Percentiles rank a stretch among this genome's conserved stretches.
Evolutionary conservation across 495 filamentous ascomycete species (phyloP).

Genomic region (Aspergillus funiculosus): DNA sequence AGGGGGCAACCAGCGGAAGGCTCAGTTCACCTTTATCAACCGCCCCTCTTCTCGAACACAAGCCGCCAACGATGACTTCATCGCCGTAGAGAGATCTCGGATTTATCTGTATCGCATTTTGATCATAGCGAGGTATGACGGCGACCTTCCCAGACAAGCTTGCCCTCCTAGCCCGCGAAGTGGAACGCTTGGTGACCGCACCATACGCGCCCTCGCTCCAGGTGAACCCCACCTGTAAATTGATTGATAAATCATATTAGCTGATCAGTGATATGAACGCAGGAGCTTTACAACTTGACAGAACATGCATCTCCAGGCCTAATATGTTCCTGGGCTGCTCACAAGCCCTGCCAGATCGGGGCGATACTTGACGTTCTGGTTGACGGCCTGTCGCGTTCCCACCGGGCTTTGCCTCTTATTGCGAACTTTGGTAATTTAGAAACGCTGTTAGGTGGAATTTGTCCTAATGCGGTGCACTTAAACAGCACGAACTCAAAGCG

Average conservation of each 20-base stretch:
- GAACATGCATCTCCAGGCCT: conserved; percentile 11
- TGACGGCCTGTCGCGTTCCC: conserved; percentile 40
- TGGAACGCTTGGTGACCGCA: conserved; percentile 39
- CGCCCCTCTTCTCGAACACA: conserved; percentile 3
- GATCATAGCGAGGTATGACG: neutral
- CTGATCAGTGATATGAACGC: conserved; percentile 3
- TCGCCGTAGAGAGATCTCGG: neutral
- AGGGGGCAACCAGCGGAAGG: conserved; percentile 34
- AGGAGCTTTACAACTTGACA: conserved; percentile 38
- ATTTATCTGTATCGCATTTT: neutral
- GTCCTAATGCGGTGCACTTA: conserved; percentile 2
- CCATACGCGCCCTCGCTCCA: conserved; percentile 41
- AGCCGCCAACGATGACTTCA: neutral
- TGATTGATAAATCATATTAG: neutral
- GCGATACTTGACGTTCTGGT: conserved; percentile 37
- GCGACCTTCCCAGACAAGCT: conserved; percentile 14
- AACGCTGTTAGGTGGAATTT: neutral
- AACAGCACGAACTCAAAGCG: conserved; percentile 24
- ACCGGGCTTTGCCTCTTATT: conserved; percentile 36
- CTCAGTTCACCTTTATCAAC: conserved; percentile 15
- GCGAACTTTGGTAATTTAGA: conserved; percentile 33
- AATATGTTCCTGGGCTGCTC: conserved; percentile 36
- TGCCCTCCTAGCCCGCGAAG: conserved; percentile 24
- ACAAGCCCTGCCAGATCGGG: conserved; percentile 44
- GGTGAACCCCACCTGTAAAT: conserved; percentile 23